Evolutionary conservation across 768 basidiomycete genomes (phyloP).

Genomic region (Trametes cingulata): DNA sequence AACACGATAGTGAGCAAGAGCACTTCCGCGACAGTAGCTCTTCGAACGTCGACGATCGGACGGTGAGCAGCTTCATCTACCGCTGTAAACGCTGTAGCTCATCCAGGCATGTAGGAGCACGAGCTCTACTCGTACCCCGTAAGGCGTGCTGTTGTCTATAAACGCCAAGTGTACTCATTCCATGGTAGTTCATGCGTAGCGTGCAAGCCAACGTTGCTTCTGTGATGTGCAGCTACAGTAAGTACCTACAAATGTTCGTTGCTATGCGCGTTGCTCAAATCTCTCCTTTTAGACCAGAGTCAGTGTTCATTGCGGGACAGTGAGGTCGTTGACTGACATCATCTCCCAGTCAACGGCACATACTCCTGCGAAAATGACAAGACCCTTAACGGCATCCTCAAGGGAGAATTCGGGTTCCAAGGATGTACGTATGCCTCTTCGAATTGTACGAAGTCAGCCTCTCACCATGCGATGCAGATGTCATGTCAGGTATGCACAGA

Average conservation of each 20-base stretch:
- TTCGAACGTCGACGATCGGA: slow-evolving; percentile 70
- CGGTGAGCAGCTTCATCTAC: slow-evolving; percentile 8
- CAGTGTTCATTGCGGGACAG: background rate
- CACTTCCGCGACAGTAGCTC: slow-evolving; percentile 51
- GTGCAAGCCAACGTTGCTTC: slow-evolving; percentile 73
- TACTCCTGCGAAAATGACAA: slow-evolving; percentile 76
- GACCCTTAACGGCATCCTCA: slow-evolving; percentile 54
- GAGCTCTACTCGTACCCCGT: slow-evolving; percentile 66
- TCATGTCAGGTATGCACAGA: background rate
- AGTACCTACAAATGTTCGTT: slow-evolving; percentile 23
- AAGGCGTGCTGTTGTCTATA: background rate
- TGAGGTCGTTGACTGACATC: background rate
- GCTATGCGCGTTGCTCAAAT: background rate
- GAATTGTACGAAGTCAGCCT: too few relatives aligned
- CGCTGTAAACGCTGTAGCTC: background rate
- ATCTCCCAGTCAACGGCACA: slow-evolving; percentile 64
- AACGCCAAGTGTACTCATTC: background rate
- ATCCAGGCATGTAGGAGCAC: slow-evolving; percentile 44
- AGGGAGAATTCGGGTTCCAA: slow-evolving; percentile 47
- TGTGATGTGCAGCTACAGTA: slow-evolving; percentile 76
- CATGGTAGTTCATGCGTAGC: slow-evolving; percentile 52
- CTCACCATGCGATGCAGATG: slow-evolving; percentile 35
- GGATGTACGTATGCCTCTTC: slow-evolving; percentile 37
- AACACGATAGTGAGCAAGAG: slow-evolving; percentile 52
- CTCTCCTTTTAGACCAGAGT: slow-evolving; percentile 8